phyloP scores from a whole-genome alignment of 2,329 filamentous ascomycete species.

The Diaporthe australafricana region DNA sequence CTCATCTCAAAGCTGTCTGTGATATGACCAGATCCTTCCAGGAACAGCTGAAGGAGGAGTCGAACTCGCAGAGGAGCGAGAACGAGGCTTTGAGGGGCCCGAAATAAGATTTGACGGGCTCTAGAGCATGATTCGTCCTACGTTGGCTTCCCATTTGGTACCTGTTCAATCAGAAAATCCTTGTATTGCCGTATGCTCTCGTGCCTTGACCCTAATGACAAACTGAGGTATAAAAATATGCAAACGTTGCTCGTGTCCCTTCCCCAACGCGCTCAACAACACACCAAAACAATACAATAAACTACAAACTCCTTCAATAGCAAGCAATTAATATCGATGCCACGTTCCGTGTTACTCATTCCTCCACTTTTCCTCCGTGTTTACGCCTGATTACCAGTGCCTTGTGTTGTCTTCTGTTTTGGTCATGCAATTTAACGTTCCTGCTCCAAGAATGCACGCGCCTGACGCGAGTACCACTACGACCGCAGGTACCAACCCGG shows the following conservation, averaged over 20 bases:
- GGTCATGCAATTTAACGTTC: conserved; percentile 26
- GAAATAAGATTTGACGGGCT: not conserved
- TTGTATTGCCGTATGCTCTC: not conserved
- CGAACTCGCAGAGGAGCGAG: conserved; percentile 12
- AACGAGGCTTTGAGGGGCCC: conserved; percentile 16
- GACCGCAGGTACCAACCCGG: conserved; percentile 1
- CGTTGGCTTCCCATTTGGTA: too few relatives aligned
- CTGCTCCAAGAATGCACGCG: conserved; percentile 2
- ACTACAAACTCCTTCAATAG: not conserved
- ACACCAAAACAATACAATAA: not conserved
- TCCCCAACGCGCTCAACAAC: not conserved
- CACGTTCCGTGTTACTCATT: not conserved
- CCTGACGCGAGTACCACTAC: not conserved
- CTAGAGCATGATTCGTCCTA: too few relatives aligned
- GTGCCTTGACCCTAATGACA: not conserved
- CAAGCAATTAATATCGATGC: not conserved
- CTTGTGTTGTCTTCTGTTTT: not conserved
- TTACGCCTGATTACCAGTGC: not conserved
- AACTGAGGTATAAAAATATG: conserved; percentile 18
- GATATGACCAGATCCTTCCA: conserved; percentile 31
- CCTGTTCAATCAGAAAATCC: too few relatives aligned
- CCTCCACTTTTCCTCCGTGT: not conserved
- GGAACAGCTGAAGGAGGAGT: conserved; percentile 34
- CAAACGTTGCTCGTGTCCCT: conserved; percentile 13
- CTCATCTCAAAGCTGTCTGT: conserved; percentile 19